Evolutionary conservation across 371 early-diverging fungal genomes (phyloP), one percentile per base, ranked within the genome.

Genomic region (Syncephalastrum monosporum): DNA sequence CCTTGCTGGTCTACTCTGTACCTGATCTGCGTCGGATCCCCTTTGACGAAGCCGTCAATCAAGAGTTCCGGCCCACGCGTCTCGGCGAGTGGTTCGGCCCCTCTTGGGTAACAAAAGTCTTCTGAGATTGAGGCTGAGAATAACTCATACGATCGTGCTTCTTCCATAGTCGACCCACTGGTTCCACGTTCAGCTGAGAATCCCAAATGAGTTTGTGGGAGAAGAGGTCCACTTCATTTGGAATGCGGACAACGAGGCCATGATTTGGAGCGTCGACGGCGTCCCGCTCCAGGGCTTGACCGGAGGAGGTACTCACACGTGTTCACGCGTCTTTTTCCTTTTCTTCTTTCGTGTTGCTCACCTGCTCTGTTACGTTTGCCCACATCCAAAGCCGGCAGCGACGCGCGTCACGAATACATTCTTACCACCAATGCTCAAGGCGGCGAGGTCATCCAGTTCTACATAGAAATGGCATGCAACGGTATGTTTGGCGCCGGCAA

Each of bases 401-500:
- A 83, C 61, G 85, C 85, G 21, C 89, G 93, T 42, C 83, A 88
- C 38, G 95, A 97, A 47, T 92, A 84, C 71, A 62, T 82, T 16
- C 61, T 97, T 16, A 79, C 90, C 1, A 66, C 77, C 14, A 74
- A 80, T 41, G 91, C 91, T 4, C 69, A 64, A 14, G 81, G 80
- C 16, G 89, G 85, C 0, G 90, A 91, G 55, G 70, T 67, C 15
- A 78, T 84, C 45, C 74, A 83, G 14, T 83, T 95, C 49, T 94
- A 87, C 64, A 72, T 97, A 47, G 98, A 97, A 59, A 85, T 91
- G 48, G 96, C 95, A 4, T 94, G 95, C 69, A 98, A 98, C 71
- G 91, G 91, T 24, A 82, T 96, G 87, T 95, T 94, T 79, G 96
- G 98, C 24, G 81, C 83, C 42, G 93, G 90, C 13, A 76, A 79